A percentile compares a stretch with the other conserved stretches of the same genome.
phyloP scores from a whole-genome alignment of 768 basidiomycete genomes.

The Pleurotus ostreatus region DNA sequence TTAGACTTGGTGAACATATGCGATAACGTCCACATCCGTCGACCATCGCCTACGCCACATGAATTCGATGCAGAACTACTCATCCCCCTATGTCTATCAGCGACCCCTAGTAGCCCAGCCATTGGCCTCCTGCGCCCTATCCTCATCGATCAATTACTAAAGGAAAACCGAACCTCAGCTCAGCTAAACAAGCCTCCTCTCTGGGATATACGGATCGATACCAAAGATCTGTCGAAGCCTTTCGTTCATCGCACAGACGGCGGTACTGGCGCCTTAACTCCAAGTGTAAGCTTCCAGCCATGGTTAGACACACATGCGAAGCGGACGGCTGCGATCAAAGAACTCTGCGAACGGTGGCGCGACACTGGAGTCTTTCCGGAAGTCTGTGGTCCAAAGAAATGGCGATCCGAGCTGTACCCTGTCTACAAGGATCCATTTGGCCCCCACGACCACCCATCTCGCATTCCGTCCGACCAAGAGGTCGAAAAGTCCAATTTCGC shows the following conservation, averaged over 20 bases:
- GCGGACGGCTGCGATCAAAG: conserved; percentile 59
- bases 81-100: conserved; percentile 52
- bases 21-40: conserved; percentile 59
- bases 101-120: conserved; percentile 46
- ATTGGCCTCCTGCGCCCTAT: conserved; percentile 59
- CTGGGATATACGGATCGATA: conserved; percentile 24
- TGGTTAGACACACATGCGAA: conserved; percentile 52
- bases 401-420: conserved; percentile 84
- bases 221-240: conserved; percentile 15
- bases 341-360: conserved; percentile 74
- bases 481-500: conserved; percentile 53
- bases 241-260: conserved; percentile 7
- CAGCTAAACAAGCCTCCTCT: conserved; percentile 5
- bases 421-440: conserved; percentile 72
- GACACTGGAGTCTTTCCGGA: conserved; percentile 57
- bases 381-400: conserved; percentile 71
- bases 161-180: conserved; percentile 40
- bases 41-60: conserved; percentile 21
- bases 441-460: conserved; percentile 40
- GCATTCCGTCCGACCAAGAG: conserved; percentile 22
- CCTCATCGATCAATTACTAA: conserved; percentile 48
- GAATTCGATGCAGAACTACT: conserved; percentile 38
- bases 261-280: conserved; percentile 15
- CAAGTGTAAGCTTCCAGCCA: conserved; percentile 45
- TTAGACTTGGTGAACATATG: conserved; percentile 64